Evolutionary conservation across 2,329 filamentous ascomycete species (phyloP).

Genomic region (Fusarium luffae): DNA sequence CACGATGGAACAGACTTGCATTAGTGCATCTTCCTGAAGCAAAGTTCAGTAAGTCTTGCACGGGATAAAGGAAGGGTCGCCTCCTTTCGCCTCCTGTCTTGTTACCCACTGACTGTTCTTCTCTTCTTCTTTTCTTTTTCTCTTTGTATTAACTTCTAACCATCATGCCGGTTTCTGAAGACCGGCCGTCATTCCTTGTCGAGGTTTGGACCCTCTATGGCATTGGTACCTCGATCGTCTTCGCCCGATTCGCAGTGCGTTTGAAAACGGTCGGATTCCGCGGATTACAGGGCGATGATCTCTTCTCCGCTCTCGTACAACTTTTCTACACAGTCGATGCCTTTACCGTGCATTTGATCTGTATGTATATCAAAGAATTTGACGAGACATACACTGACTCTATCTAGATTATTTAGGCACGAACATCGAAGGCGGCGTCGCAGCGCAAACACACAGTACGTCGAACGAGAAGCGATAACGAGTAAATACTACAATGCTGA

Average conservation of each 20-base stretch:
- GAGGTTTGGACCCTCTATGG: constrained; percentile 50
- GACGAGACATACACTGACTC: not conserved
- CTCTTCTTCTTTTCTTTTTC: not conserved
- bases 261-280: constrained; percentile 52
- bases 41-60: too few relatives aligned
- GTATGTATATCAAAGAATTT: constrained; percentile 4
- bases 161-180: not conserved
- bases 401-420: constrained; percentile 36
- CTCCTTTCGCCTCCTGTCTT: not conserved
- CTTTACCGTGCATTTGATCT: constrained; percentile 50
- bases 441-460: constrained; percentile 10
- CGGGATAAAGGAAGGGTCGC: not conserved
- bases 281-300: constrained; percentile 54
- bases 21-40: not conserved
- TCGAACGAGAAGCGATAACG: not conserved
- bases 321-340: constrained; percentile 52
- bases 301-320: constrained; percentile 49
- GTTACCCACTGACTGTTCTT: not conserved
- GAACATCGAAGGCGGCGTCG: constrained; percentile 33
- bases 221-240: constrained; percentile 48
- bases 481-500: too few relatives aligned
- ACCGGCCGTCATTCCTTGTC: constrained; percentile 38
- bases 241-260: constrained; percentile 50
- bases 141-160: not conserved
- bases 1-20: not conserved